Percentiles rank a stretch among this genome's conserved stretches.
Conservation (phyloP, 148 eudicot species). For the Camellia japonica region DNA sequence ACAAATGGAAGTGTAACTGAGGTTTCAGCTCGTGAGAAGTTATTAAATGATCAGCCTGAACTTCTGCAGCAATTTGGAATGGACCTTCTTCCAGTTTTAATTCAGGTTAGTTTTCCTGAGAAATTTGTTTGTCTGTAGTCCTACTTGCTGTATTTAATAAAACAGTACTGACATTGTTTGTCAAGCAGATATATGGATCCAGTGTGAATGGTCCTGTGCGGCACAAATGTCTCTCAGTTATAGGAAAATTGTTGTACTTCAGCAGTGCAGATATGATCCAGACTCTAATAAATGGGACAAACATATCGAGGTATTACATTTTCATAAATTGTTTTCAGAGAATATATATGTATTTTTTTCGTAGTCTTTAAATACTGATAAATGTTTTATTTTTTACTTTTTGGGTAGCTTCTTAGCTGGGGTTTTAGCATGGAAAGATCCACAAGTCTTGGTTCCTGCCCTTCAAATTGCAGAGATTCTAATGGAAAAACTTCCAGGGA, state of each 20-base stretch:
- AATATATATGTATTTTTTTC: neutral
- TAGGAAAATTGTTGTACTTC: constrained; percentile 94
- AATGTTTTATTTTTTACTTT: neutral
- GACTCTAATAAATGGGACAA: constrained; percentile 59
- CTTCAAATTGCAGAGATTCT: constrained; percentile 94
- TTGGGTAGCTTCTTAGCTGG: constrained; percentile 85
- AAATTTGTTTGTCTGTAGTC: neutral
- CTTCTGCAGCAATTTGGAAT: constrained; percentile 87
- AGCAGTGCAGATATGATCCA: constrained; percentile 87
- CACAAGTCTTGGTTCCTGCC: constrained; percentile 91
- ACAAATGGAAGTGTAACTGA: constrained; percentile 47
- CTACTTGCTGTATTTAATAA: neutral
- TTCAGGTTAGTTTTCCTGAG: constrained; percentile 55
- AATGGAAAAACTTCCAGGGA: constrained; percentile 92
- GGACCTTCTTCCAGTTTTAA: constrained; percentile 91
- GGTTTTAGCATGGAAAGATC: constrained; percentile 97
- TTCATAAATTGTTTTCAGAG: neutral
- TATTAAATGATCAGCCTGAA: constrained; percentile 87
- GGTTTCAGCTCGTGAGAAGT: constrained; percentile 68
- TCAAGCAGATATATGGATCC: constrained; percentile 85
- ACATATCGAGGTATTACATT: constrained; percentile 71
- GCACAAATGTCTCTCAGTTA: constrained; percentile 92
- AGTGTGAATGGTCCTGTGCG: constrained; percentile 98
- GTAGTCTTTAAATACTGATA: neutral
- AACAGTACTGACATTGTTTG: constrained; percentile 11